Evolutionary conservation across 768 basidiomycete species (phyloP).

Genomic region (Tephrocybe sp.): DNA sequence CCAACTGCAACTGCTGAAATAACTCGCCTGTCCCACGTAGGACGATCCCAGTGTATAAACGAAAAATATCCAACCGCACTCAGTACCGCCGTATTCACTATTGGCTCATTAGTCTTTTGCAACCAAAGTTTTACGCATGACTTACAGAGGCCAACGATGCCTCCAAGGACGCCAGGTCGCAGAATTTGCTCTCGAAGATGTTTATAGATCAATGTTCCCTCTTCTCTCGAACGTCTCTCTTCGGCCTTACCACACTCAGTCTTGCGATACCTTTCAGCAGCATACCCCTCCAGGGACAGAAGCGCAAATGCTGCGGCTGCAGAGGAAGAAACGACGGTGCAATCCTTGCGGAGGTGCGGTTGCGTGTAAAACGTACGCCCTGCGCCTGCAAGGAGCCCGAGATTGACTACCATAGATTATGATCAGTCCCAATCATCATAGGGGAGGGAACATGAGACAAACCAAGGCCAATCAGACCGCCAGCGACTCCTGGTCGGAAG

Average conservation of each 20-base stretch:
- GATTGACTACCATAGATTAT: conserved; percentile 60
- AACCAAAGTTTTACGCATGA: not conserved
- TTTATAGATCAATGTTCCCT: conserved; percentile 56
- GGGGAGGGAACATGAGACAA: conserved; percentile 19
- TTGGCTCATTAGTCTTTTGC: not conserved
- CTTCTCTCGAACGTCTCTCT: conserved; percentile 53
- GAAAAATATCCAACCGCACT: conserved; percentile 62
- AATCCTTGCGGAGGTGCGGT: conserved; percentile 59
- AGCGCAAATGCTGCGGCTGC: conserved; percentile 56
- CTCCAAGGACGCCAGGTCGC: conserved; percentile 65
- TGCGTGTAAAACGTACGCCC: conserved; percentile 65
- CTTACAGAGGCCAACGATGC: conserved; percentile 61
- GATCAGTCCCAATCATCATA: not conserved
- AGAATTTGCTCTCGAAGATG: conserved; percentile 55
- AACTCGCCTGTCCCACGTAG: conserved; percentile 62
- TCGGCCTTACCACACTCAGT: conserved; percentile 60
- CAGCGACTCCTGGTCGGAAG: conserved; percentile 66
- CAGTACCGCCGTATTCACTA: conserved; percentile 65
- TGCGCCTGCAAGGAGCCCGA: conserved; percentile 63
- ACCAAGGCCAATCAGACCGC: conserved; percentile 74
- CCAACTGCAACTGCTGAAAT: conserved; percentile 60
- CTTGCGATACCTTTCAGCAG: conserved; percentile 56
- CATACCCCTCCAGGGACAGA: conserved; percentile 62
- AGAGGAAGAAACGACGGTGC: conserved; percentile 50
- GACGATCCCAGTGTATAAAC: conserved; percentile 65